Conservation (phyloP, 768 basidiomycete genomes). For the Leucosporidium scottii region DNA sequence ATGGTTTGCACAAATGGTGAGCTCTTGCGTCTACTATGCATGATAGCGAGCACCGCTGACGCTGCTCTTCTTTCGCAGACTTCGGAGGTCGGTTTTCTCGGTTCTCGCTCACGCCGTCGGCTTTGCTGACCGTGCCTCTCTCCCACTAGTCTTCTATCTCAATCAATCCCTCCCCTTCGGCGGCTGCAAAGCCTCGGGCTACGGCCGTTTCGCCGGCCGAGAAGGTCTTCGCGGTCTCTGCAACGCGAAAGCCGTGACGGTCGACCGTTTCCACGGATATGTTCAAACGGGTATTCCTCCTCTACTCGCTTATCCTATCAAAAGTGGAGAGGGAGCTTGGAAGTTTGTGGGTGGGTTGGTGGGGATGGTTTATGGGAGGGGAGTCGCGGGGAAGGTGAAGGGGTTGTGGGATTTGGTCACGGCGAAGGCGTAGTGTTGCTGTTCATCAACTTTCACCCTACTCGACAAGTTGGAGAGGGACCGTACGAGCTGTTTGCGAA, state of each 20-base stretch:
- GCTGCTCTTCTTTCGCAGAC: conserved; percentile 9
- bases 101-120: conserved; percentile 2
- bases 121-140: conserved; percentile 52
- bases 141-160: conserved; percentile 40
- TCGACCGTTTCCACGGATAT: conserved; percentile 75
- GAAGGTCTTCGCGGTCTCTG: conserved; percentile 86
- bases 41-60: conserved; percentile 39
- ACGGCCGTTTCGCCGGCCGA: conserved; percentile 89
- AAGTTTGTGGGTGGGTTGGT: conserved; percentile 27
- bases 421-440: neutral
- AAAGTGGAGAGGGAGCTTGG: conserved; percentile 45
- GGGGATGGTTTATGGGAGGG: conserved; percentile 14
- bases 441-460: no score
- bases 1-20: conserved; percentile 97
- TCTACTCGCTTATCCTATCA: conserved; percentile 77
- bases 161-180: conserved; percentile 94
- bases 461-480: no score
- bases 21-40: conserved; percentile 59
- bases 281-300: conserved; percentile 80
- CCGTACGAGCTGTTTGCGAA: no score
- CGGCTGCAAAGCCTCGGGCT: conserved; percentile 81
- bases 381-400: neutral
- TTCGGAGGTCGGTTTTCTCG: conserved; percentile 20
- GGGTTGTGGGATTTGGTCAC: conserved; percentile 9
- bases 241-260: conserved; percentile 76